phyloP scores from a whole-genome alignment of 257 asterid species.

The Jacaranda mimosifolia region DNA sequence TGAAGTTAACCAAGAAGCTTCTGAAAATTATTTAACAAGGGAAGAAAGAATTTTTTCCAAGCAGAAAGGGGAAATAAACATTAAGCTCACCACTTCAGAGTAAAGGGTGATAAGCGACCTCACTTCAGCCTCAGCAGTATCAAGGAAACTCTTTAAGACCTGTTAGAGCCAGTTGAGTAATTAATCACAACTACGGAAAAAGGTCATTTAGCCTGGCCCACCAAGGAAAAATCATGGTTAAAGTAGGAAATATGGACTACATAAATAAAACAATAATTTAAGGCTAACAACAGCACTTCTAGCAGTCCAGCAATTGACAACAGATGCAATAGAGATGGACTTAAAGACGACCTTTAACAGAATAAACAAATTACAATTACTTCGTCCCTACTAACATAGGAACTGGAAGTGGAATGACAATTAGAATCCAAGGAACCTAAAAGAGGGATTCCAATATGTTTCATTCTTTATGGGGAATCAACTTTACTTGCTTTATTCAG shows the following conservation, averaged over 20 bases:
- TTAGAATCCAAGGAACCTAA: not conserved
- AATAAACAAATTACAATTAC: no score
- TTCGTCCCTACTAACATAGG: not conserved
- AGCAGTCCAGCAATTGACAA: no score
- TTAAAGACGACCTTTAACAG: no score
- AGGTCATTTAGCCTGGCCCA: no score
- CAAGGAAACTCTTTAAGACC: slow-evolving; percentile 88
- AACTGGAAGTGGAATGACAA: slow-evolving; percentile 9
- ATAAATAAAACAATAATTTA: no score
- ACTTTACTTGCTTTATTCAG: not conserved
- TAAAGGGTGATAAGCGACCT: slow-evolving; percentile 88
- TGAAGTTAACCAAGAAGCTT: slow-evolving; percentile 26
- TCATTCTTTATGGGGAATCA: not conserved
- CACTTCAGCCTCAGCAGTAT: slow-evolving; percentile 94
- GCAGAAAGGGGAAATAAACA: slow-evolving; percentile 25
- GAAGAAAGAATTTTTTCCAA: not conserved
- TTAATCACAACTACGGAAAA: slow-evolving; percentile 19
- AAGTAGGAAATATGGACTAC: no score
- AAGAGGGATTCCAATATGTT: not conserved
- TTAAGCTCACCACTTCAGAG: slow-evolving; percentile 88
- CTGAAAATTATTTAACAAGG: slow-evolving; percentile 7
- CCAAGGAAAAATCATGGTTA: no score
- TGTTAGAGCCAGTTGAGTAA: slow-evolving; percentile 46
- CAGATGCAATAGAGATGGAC: not conserved
- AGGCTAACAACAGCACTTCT: no score